Evolutionary conservation across 202 grass and related monocot species (phyloP).

Genomic region (Panicum virgatum): DNA sequence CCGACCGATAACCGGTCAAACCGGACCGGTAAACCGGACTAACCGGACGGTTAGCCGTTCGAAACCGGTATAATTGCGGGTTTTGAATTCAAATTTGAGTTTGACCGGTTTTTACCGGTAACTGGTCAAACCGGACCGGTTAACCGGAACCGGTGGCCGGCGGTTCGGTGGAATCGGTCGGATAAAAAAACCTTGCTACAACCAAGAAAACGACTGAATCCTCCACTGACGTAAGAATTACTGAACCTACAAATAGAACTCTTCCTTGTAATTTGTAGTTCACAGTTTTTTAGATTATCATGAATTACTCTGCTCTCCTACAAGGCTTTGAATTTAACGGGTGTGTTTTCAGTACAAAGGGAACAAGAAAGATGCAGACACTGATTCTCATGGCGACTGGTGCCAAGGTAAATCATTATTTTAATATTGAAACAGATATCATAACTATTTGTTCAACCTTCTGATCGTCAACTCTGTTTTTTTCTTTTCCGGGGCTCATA

Average conservation of each 20-base stretch:
- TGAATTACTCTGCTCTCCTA: constrained; percentile 5
- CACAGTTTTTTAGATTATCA: neutral
- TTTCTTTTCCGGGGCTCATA: constrained; percentile 26
- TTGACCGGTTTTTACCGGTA: too few relatives aligned
- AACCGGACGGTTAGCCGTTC: too few relatives aligned
- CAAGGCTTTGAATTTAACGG: constrained; percentile 5
- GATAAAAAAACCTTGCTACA: too few relatives aligned
- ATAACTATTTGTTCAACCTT: constrained; percentile 25
- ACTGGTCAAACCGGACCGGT: too few relatives aligned
- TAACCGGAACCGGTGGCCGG: too few relatives aligned
- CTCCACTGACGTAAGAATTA: constrained; percentile 53
- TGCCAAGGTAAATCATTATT: constrained; percentile 82
- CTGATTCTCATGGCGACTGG: constrained; percentile 89
- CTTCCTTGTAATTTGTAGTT: neutral
- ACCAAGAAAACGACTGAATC: constrained; percentile 46
- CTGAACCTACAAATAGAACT: neutral
- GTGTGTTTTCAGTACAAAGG: constrained; percentile 54
- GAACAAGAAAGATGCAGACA: constrained; percentile 56
- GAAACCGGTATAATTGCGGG: too few relatives aligned
- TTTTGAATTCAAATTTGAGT: too few relatives aligned
- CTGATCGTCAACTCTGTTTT: constrained; percentile 13
- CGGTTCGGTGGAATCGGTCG: too few relatives aligned
- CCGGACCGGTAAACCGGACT: too few relatives aligned
- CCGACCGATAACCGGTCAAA: too few relatives aligned
- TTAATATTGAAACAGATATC: constrained; percentile 17